Conservation (phyloP, 1,284 basidiomycete species). For the Tremellales sp. region DNA sequence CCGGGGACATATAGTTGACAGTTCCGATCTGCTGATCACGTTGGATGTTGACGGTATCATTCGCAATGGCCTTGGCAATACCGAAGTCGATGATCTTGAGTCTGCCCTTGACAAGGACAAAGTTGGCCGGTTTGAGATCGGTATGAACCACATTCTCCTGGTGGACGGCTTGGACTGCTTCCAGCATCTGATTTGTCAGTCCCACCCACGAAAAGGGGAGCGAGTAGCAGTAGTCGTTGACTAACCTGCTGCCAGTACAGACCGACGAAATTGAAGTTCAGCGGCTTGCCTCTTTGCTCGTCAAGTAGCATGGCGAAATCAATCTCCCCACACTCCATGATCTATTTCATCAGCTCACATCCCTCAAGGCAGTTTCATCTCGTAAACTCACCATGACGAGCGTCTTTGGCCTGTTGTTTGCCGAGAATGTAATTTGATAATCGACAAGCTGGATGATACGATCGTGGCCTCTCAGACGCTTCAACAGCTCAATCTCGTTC, state of each 20-base stretch:
- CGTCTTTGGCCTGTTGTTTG: slow-evolving; percentile 61
- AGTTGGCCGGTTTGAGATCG: slow-evolving; percentile 93
- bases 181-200: slow-evolving; percentile 66
- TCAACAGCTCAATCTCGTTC: slow-evolving; percentile 86
- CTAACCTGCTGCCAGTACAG: slow-evolving; percentile 92
- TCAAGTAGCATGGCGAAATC: slow-evolving; percentile 75
- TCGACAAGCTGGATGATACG: slow-evolving; percentile 85
- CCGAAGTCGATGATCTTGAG: slow-evolving; percentile 95
- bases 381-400: slow-evolving; percentile 64
- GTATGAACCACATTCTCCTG: slow-evolving; percentile 96
- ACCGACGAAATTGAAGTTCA: slow-evolving; percentile 87
- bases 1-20: slow-evolving; percentile 94
- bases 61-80: slow-evolving; percentile 93
- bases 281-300: slow-evolving; percentile 71
- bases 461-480: slow-evolving; percentile 78
- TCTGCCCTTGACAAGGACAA: slow-evolving; percentile 86
- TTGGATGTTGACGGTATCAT: slow-evolving; percentile 94
- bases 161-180: slow-evolving; percentile 92
- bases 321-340: slow-evolving; percentile 93
- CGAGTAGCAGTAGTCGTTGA: neutral
- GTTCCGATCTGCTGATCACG: slow-evolving; percentile 91
- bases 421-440: slow-evolving; percentile 63
- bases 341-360: slow-evolving; percentile 31
- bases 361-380: no score
- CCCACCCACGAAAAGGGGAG: slow-evolving; percentile 4